Evolutionary conservation across 2,329 filamentous ascomycete species (phyloP).

Genomic region (Microsporum audouinii): DNA sequence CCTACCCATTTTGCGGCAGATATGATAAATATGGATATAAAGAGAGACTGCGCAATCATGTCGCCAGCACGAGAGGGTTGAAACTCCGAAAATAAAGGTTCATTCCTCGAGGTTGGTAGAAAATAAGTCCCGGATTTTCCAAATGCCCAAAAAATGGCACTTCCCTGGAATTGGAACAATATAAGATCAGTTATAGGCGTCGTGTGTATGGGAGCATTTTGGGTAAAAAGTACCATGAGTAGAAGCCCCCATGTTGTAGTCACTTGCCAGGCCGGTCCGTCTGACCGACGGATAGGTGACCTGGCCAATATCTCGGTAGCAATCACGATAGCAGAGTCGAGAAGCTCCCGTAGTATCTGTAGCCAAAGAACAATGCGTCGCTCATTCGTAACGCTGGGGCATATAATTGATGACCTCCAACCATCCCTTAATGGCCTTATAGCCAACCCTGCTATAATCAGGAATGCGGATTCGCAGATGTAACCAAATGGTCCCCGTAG

Average conservation of each 20-base stretch:
- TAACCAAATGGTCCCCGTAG: conserved; percentile 23
- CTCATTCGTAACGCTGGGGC: conserved; percentile 30
- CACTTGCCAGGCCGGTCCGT: conserved; percentile 5
- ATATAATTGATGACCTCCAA: conserved; percentile 40
- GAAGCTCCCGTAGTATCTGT: conserved; percentile 26
- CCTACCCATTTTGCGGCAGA: conserved; percentile 33
- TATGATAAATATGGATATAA: conserved; percentile 26
- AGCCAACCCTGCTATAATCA: conserved; percentile 31
- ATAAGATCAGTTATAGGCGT: background rate
- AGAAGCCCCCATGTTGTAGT: conserved; percentile 12
- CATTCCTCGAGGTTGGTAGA: conserved; percentile 1
- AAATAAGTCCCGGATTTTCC: conserved; percentile 6
- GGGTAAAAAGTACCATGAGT: conserved; percentile 10
- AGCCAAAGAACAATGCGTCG: conserved; percentile 26
- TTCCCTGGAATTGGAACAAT: conserved; percentile 3
- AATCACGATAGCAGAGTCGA: conserved; percentile 35
- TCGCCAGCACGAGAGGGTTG: conserved; percentile 16
- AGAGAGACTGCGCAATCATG: conserved; percentile 25
- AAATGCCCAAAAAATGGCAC: conserved; percentile 5
- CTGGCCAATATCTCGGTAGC: conserved; percentile 17
- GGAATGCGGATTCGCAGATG: conserved; percentile 28
- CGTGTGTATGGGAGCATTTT: background rate
- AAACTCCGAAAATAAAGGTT: background rate
- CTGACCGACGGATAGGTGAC: background rate
- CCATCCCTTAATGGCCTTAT: conserved; percentile 26